Evolutionary conservation across 1,284 basidiomycete genomes (phyloP), one percentile per base, ranked within the genome.

Genomic region (Boletus subluridellus): DNA sequence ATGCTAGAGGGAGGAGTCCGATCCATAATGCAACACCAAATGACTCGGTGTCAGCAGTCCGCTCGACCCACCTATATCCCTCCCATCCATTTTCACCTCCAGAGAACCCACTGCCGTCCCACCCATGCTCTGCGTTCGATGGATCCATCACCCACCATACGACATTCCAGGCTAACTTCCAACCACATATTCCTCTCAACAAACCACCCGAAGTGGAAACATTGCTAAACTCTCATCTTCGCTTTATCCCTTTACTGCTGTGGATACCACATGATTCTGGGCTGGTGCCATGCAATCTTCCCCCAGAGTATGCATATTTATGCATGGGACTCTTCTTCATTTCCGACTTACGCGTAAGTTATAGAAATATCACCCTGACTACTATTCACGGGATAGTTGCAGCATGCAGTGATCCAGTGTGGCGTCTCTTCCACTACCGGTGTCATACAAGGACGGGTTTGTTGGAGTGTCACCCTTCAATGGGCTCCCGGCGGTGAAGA

Each of bases 401-500:
- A 68, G 64, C 57, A 63, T 47, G 14, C n/a, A 21, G 60, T 63
- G 35, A 28, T 52, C 4, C 41, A 44, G 14, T 15, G 52, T 34
- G 34, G n/a, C 1, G 24, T 9, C 7, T 37, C 49, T 46, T 21
- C 59, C 17, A 24, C 14, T 32, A 21, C 57, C 1, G 55, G 55
- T 11, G 26, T 60, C 4, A n/a, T 60, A 6, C 44, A 54, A 53
- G 73, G 72, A 17, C 63, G 21, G 5, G 59, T 74, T 32, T 49
- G 60, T 28, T 74, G 73, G 73, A 61, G 44, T 17, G 11, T 72
- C n/a, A 61, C 59, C 14, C 63, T 72, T 47, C 59, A 65, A 30
- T 72, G 70, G 70, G 69, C 65, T 32, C 69, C 71, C 4, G 70
- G 70, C 21, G 70, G 70, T 5, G 70, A 74, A 65, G 60, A 68